phyloP scores from a whole-genome alignment of 192 early-diverging fungal species.

The Rhizophagus sp. region DNA sequence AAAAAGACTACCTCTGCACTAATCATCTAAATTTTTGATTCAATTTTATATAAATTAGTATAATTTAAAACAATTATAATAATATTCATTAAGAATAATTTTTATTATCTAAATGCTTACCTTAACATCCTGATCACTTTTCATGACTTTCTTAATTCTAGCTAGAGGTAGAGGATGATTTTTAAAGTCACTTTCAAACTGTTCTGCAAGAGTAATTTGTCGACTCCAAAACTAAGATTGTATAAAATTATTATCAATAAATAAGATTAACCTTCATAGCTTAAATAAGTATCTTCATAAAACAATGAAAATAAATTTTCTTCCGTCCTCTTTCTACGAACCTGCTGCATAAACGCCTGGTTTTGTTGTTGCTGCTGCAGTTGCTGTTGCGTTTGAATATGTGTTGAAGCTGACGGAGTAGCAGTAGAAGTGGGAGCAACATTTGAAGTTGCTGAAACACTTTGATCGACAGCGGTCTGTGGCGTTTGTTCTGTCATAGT shows the following conservation, averaged over 20 bases:
- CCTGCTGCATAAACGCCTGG: slow-evolving; percentile 24
- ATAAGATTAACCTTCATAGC: not conserved
- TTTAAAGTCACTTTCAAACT: slow-evolving; percentile 88
- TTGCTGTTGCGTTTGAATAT: slow-evolving; percentile 13
- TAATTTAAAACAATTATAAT: no score
- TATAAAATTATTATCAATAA: slow-evolving; percentile 29
- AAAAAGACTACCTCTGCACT: slow-evolving; percentile 42
- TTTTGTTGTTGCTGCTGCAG: slow-evolving; percentile 24
- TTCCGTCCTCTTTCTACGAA: not conserved
- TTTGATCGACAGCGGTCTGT: slow-evolving; percentile 18
- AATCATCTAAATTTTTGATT: slow-evolving; percentile 49
- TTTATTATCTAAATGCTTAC: slow-evolving; percentile 37
- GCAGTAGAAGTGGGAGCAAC: not conserved
- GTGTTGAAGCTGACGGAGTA: not conserved
- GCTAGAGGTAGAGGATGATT: slow-evolving; percentile 90
- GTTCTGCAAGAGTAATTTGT: slow-evolving; percentile 62
- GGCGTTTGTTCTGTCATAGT: slow-evolving; percentile 17
- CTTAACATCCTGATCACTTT: slow-evolving; percentile 95
- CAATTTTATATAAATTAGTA: not conserved
- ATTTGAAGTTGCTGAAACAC: not conserved
- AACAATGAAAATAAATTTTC: not conserved
- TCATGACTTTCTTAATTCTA: slow-evolving; percentile 98
- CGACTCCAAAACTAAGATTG: slow-evolving; percentile 69
- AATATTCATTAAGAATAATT: not conserved
- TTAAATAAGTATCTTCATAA: not conserved